phyloP scores from a whole-genome alignment of 2,329 filamentous ascomycete species.

The Clonostachys rosea region DNA sequence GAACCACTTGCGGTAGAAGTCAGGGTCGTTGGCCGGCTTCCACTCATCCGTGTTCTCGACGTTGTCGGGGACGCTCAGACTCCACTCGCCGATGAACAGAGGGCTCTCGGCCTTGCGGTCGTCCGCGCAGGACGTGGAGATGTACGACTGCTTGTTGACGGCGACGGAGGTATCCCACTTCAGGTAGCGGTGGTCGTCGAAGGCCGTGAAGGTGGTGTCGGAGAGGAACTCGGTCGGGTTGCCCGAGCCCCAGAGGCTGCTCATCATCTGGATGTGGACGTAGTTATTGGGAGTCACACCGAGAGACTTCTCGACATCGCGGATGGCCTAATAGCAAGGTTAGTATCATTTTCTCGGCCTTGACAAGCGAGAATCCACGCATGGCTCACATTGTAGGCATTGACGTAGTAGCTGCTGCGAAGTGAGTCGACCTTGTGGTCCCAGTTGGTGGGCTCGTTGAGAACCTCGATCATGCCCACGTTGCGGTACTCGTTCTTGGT shows the following conservation, averaged over 20 bases:
- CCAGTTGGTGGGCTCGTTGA: slow-evolving; percentile 50
- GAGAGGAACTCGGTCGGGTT: slow-evolving; percentile 41
- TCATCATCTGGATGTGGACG: slow-evolving; percentile 28
- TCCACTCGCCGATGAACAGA: slow-evolving; percentile 56
- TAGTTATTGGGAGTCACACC: slow-evolving; percentile 31
- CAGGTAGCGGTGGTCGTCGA: slow-evolving; percentile 55
- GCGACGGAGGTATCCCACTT: slow-evolving; percentile 44
- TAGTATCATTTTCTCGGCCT: background rate
- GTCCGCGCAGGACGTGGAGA: slow-evolving; percentile 43
- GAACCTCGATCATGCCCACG: slow-evolving; percentile 53
- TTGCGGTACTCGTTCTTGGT: slow-evolving; percentile 39
- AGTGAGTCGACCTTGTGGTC: slow-evolving; percentile 10
- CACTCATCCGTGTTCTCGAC: slow-evolving; percentile 37
- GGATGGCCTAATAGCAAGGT: slow-evolving; percentile 26
- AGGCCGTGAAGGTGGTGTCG: slow-evolving; percentile 38
- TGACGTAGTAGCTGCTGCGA: background rate
- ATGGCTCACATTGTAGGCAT: slow-evolving; percentile 2
- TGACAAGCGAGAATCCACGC: background rate
- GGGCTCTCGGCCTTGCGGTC: slow-evolving; percentile 28
- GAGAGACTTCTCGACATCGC: slow-evolving; percentile 37
- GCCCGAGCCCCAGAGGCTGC: slow-evolving; percentile 44
- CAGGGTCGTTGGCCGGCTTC: slow-evolving; percentile 21
- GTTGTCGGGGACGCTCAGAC: slow-evolving; percentile 42
- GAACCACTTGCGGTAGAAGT: slow-evolving; percentile 53
- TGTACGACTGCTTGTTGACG: slow-evolving; percentile 40